Evolutionary conservation across 192 early-diverging fungal genomes (phyloP).

Genomic region (Gigaspora rosea): DNA sequence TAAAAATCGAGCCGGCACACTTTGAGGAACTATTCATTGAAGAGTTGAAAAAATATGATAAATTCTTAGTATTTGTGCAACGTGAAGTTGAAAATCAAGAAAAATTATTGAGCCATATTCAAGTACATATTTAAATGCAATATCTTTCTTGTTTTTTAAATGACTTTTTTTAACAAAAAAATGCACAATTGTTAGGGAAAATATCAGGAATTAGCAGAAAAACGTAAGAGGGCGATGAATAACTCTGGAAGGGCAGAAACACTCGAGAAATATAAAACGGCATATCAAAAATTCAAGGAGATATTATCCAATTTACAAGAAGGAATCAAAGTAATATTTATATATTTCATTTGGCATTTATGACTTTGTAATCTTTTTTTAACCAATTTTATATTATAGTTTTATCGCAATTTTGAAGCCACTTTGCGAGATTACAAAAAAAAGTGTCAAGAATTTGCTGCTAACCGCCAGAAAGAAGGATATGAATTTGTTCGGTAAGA

Average conservation of each 20-base stretch:
- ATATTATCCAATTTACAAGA: slow-evolving; percentile 75
- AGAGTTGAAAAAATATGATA: slow-evolving; percentile 72
- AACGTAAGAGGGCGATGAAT: slow-evolving; percentile 56
- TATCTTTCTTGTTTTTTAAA: not conserved
- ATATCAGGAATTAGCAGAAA: slow-evolving; percentile 68
- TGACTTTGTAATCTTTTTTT: not conserved
- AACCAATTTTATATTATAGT: slow-evolving; percentile 41
- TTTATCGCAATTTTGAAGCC: slow-evolving; percentile 49
- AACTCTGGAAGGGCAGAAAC: slow-evolving; percentile 74
- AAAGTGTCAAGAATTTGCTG: slow-evolving; percentile 3
- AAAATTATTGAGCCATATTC: slow-evolving; percentile 57
- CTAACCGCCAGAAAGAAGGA: not conserved
- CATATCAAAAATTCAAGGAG: slow-evolving; percentile 73
- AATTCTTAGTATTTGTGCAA: slow-evolving; percentile 56
- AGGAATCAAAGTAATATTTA: slow-evolving; percentile 63
- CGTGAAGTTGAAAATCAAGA: slow-evolving; percentile 66
- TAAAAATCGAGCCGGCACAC: slow-evolving; percentile 74
- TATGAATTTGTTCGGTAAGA: not conserved
- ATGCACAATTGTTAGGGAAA: slow-evolving; percentile 46
- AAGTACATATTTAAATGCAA: slow-evolving; percentile 31
- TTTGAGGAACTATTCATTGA: slow-evolving; percentile 76
- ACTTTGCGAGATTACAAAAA: not conserved
- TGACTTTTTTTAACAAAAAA: not conserved
- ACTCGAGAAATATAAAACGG: slow-evolving; percentile 74
- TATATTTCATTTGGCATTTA: slow-evolving; percentile 9